Conservation (phyloP, 129 eudicot genomes). For the Flaveria brownii region DNA sequence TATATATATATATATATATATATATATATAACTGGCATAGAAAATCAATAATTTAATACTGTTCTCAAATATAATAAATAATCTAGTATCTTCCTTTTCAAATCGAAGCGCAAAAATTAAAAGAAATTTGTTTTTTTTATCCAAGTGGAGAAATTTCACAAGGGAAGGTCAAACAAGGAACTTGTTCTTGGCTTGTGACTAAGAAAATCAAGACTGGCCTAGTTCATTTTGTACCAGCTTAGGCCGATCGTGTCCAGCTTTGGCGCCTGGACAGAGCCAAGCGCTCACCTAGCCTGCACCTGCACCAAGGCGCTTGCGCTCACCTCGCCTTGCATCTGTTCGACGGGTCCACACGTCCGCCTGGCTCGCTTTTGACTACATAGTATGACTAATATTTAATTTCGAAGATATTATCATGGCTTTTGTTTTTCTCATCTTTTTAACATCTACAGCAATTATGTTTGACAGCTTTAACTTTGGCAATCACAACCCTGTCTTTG, state of each 20-base stretch:
- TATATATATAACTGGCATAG: not conserved
- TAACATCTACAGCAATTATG: slow-evolving; percentile 39
- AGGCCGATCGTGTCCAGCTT: not conserved
- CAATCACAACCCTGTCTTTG: slow-evolving; percentile 33
- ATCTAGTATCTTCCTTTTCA: too few species aligned
- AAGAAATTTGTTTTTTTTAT: not conserved
- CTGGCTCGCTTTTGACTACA: not conserved
- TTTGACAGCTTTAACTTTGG: slow-evolving; percentile 41
- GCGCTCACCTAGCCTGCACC: not conserved
- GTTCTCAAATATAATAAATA: too few species aligned
- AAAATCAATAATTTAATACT: not conserved
- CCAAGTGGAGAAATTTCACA: not conserved
- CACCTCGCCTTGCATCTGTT: too few species aligned
- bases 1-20: too few species aligned
- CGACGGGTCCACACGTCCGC: not conserved
- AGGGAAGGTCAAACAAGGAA: not conserved
- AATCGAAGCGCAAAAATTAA: too few species aligned
- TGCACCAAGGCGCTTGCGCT: not conserved
- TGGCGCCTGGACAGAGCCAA: too few species aligned
- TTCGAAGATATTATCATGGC: not conserved
- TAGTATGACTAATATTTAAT: not conserved
- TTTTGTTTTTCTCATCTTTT: slow-evolving; percentile 23
- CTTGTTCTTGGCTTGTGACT: not conserved
- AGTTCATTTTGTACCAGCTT: not conserved
- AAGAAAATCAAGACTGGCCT: not conserved